phyloP scores from a whole-genome alignment of 129 eudicot genomes.

The Arctium lappa region DNA sequence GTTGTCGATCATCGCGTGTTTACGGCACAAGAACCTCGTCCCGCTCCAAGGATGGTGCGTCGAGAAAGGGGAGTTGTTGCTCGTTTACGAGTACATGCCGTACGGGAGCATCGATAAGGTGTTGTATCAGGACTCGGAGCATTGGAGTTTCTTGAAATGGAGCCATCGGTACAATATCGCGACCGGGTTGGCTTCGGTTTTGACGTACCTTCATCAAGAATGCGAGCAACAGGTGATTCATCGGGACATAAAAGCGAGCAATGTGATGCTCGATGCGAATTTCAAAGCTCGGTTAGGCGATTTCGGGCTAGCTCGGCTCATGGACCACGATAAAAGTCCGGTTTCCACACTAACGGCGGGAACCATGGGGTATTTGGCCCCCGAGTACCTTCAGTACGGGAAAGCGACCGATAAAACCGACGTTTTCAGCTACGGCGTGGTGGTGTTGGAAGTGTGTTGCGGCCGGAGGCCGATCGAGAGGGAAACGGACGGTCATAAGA shows the following conservation, averaged over 20 bases:
- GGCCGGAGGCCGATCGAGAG: slow-evolving; percentile 87
- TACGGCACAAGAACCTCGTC: slow-evolving; percentile 78
- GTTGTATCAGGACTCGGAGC: slow-evolving; percentile 45
- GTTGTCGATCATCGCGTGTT: slow-evolving; percentile 69
- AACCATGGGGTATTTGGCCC: slow-evolving; percentile 92
- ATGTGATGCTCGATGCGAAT: slow-evolving; percentile 71
- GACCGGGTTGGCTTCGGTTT: slow-evolving; percentile 75
- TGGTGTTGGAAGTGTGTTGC: slow-evolving; percentile 76
- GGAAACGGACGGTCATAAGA: slow-evolving; percentile 47
- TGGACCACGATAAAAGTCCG: slow-evolving; percentile 90
- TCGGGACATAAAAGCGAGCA: slow-evolving; percentile 84
- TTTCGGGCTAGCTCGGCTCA: slow-evolving; percentile 84
- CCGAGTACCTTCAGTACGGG: slow-evolving; percentile 90
- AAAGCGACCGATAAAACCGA: slow-evolving; percentile 88
- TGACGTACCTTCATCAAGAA: slow-evolving; percentile 83
- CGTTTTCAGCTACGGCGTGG: slow-evolving; percentile 84
- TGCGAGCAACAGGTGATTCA: slow-evolving; percentile 95
- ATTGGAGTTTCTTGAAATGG: slow-evolving; percentile 57
- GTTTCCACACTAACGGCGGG: slow-evolving; percentile 94
- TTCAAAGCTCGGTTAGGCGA: slow-evolving; percentile 73
- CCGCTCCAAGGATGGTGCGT: slow-evolving; percentile 94
- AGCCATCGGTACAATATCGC: slow-evolving; percentile 63
- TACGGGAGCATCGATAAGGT: slow-evolving; percentile 75
- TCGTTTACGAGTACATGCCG: slow-evolving; percentile 88
- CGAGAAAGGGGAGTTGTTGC: slow-evolving; percentile 77